Evolutionary conservation across 495 filamentous ascomycete genomes (phyloP).

Genomic region (Tuber melanosporum): DNA sequence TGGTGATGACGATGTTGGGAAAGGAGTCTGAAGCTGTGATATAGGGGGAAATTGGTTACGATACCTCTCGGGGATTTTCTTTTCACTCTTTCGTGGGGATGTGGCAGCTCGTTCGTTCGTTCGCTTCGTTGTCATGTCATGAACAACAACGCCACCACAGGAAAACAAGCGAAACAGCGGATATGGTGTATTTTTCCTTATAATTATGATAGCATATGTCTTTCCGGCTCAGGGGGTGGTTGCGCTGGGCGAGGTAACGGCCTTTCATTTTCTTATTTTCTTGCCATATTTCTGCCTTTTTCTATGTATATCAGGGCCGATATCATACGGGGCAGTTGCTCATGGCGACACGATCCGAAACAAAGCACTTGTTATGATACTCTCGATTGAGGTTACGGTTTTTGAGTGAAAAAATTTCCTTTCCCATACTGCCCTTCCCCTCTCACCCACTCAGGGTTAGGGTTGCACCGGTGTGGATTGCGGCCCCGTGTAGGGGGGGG

Average conservation of each 20-base stretch:
- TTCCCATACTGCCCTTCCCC: not conserved
- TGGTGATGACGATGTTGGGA: not conserved
- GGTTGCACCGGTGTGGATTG: not conserved
- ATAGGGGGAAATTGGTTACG: not conserved
- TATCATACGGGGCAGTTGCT: not conserved
- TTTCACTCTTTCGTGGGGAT: not conserved
- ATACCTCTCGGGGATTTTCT: not conserved
- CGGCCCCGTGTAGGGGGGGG: not conserved
- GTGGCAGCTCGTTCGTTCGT: not conserved
- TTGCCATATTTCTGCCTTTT: not conserved
- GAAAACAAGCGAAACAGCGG: not conserved
- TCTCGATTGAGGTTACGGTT: not conserved
- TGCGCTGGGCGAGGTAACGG: not conserved
- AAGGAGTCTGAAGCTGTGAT: not conserved
- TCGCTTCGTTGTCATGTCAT: not conserved
- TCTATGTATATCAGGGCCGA: not conserved
- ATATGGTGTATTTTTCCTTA: not conserved
- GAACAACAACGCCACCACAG: not conserved
- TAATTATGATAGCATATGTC: not conserved
- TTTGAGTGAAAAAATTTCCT: not conserved
- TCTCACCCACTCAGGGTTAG: not conserved
- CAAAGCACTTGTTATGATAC: not conserved
- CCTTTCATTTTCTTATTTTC: not conserved
- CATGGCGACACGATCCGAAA: not conserved
- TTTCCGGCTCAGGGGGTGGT: not conserved